A percentile compares a stretch with the other conserved stretches of the same genome.
These are phyloP conservation scores for Ganoderma multipileum DNA, from an alignment of 1,284 basidiomycete species.

Conservation along the genomic window DNA sequence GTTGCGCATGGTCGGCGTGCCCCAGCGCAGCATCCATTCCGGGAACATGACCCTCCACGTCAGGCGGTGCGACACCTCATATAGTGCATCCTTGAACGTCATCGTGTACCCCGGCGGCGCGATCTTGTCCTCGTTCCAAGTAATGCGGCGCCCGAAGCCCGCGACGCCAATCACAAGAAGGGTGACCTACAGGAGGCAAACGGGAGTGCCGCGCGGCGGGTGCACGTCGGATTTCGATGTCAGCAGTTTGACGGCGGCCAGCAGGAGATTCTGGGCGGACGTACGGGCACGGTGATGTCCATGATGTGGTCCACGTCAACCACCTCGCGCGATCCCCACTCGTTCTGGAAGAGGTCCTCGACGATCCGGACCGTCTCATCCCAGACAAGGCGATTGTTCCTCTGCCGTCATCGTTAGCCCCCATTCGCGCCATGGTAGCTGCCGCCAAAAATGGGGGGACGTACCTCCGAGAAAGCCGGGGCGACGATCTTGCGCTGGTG, in stretches of 20 bases:
- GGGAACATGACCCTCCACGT: slow-evolving; percentile 53
- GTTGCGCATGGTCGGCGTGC: slow-evolving; percentile 46
- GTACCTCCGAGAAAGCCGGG: slow-evolving; percentile 51
- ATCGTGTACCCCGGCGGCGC: slow-evolving; percentile 55
- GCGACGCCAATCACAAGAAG: slow-evolving; percentile 63
- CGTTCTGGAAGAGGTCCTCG: slow-evolving; percentile 45
- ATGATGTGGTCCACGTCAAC: slow-evolving; percentile 42
- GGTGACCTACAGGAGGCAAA: slow-evolving; percentile 48
- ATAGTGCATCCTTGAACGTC: slow-evolving; percentile 62
- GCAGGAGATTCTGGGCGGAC: slow-evolving; percentile 17
- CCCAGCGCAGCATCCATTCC: slow-evolving; percentile 45
- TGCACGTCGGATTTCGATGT: neutral
- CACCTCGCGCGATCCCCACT: slow-evolving; percentile 43
- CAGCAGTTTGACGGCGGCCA: neutral
- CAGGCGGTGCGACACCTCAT: slow-evolving; percentile 52
- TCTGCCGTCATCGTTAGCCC: slow-evolving; percentile 15
- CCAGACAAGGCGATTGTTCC: slow-evolving; percentile 65
- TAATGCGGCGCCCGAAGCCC: slow-evolving; percentile 62
- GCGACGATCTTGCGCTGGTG: slow-evolving; percentile 57
- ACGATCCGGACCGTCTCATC: slow-evolving; percentile 54
- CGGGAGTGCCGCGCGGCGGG: neutral
- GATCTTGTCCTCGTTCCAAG: slow-evolving; percentile 53
- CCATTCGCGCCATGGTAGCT: neutral
- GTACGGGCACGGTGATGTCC: slow-evolving; percentile 55
- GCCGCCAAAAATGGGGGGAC: neutral